phyloP scores from a whole-genome alignment of 23 red algal species.

The Gracilaria gracilis region DNA sequence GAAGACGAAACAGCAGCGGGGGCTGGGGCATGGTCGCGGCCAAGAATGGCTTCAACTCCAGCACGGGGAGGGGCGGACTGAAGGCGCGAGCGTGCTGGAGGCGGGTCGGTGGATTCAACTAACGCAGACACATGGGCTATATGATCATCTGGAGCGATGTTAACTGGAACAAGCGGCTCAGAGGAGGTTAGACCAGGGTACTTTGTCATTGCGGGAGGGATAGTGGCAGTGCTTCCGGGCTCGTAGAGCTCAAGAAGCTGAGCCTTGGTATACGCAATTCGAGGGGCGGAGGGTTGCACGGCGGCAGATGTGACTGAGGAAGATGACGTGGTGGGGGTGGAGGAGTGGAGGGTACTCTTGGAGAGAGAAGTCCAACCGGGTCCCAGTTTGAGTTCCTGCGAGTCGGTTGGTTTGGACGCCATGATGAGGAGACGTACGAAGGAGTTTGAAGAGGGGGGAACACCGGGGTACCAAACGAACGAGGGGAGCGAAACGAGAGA shows the following conservation, averaged over 20 bases:
- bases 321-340: constrained; percentile 17
- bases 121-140: constrained; percentile 50
- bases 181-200: constrained; percentile 73
- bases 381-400: constrained; percentile 75
- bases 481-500: background rate
- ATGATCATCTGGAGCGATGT: constrained; percentile 70
- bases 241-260: constrained; percentile 77
- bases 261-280: constrained; percentile 72
- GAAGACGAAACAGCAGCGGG: background rate
- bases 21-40: constrained; percentile 51
- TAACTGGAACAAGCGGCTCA: constrained; percentile 75
- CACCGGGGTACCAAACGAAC: background rate
- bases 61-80: constrained; percentile 57
- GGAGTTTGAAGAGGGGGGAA: background rate
- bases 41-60: constrained; percentile 78
- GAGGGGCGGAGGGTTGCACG: constrained; percentile 28
- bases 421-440: background rate
- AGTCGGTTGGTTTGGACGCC: constrained; percentile 76
- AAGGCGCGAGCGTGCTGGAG: constrained; percentile 48
- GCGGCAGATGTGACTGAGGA: constrained; percentile 34
- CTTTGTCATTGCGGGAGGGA: constrained; percentile 69
- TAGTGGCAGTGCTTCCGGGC: constrained; percentile 43
- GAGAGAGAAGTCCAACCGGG: constrained; percentile 75
- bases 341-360: constrained; percentile 43
- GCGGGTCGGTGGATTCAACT: constrained; percentile 20